Conservation (phyloP, 2,329 filamentous ascomycete species). For the Clarireedia hainanense region DNA sequence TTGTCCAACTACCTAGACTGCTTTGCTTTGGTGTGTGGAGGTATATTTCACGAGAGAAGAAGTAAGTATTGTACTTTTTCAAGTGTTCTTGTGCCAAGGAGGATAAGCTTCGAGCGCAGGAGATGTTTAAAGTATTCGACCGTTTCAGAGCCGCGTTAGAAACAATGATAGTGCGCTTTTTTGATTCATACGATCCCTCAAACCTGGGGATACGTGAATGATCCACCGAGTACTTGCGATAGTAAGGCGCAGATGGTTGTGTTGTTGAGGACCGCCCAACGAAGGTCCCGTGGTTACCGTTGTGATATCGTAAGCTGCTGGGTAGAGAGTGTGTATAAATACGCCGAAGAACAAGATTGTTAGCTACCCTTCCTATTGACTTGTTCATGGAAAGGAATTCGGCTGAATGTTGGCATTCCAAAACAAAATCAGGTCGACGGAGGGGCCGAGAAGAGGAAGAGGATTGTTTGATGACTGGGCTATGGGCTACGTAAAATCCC, state of each 20-base stretch:
- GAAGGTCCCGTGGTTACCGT: background rate
- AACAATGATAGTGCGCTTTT: background rate
- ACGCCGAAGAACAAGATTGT: background rate
- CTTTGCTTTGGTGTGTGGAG: conserved; percentile 1
- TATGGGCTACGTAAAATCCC: too few relatives aligned
- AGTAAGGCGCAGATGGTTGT: background rate
- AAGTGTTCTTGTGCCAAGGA: background rate
- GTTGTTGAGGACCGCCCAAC: background rate
- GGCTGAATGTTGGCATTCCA: background rate
- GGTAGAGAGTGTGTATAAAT: background rate
- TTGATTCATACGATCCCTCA: background rate
- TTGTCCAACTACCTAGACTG: conserved; percentile 2
- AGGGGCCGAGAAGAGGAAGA: background rate
- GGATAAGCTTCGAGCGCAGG: background rate
- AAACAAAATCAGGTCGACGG: background rate
- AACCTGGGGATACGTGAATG: background rate
- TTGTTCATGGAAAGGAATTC: conserved; percentile 1
- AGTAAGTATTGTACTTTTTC: background rate
- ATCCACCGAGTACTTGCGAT: background rate
- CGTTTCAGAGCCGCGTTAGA: background rate
- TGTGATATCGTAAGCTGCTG: background rate
- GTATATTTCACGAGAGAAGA: background rate
- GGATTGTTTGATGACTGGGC: background rate
- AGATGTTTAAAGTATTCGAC: background rate
- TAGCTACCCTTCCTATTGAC: background rate